phyloP scores from a whole-genome alignment of 495 filamentous ascomycete genomes.

The Hyaloscypha hepaticicola region DNA sequence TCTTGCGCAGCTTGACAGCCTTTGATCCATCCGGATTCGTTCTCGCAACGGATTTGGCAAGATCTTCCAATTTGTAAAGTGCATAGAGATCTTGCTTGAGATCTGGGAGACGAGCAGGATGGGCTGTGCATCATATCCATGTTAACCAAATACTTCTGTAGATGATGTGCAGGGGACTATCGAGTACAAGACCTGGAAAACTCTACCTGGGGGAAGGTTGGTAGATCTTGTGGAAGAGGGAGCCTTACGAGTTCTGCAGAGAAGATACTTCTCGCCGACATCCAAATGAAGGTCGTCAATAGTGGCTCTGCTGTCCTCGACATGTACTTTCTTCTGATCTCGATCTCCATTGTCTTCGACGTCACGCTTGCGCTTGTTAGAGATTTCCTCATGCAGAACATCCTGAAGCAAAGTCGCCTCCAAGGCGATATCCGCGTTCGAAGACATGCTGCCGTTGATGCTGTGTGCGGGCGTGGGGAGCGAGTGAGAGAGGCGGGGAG shows the following conservation, averaged over 20 bases:
- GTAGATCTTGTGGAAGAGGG: conserved; percentile 38
- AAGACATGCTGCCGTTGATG: conserved; percentile 52
- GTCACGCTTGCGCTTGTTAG: conserved; percentile 54
- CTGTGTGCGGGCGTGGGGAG: conserved; percentile 49
- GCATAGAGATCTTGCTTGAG: conserved; percentile 52
- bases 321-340: conserved; percentile 55
- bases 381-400: conserved; percentile 41
- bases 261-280: conserved; percentile 57
- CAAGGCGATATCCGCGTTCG: conserved; percentile 39
- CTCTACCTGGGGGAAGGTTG: conserved; percentile 8
- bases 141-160: conserved; percentile 47
- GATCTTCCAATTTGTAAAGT: conserved; percentile 45
- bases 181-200: conserved; percentile 8
- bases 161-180: conserved; percentile 19
- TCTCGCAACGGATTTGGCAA: conserved; percentile 53
- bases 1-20: conserved; percentile 55
- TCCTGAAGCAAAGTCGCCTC: conserved; percentile 31
- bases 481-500: conserved; percentile 20
- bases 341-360: conserved; percentile 46
- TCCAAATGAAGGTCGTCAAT: conserved; percentile 56
- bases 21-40: conserved; percentile 47
- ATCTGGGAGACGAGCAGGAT: conserved; percentile 39
- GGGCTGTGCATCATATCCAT: conserved; percentile 44
- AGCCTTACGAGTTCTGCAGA: conserved; percentile 62
- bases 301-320: conserved; percentile 51